Conservation (phyloP, 2,329 filamentous ascomycete species). For the Arthrinium puccinioides region DNA sequence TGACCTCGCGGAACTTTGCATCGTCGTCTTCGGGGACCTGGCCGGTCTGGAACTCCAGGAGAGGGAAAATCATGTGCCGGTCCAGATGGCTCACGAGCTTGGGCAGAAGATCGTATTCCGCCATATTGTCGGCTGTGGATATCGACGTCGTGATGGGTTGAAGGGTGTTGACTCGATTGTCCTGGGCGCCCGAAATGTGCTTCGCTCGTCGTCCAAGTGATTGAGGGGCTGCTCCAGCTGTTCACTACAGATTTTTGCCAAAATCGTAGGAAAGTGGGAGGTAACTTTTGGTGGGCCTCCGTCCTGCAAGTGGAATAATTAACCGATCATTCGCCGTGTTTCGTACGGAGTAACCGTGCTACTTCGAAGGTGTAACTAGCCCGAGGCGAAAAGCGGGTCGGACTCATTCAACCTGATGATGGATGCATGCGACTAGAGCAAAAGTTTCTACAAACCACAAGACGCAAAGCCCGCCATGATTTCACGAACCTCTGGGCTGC, state of each 20-base stretch:
- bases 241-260: neutral
- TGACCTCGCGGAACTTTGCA: conserved; percentile 59
- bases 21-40: conserved; percentile 69
- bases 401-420: neutral
- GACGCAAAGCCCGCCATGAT: neutral
- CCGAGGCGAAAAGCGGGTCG: neutral
- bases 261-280: neutral
- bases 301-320: no score
- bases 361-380: no score
- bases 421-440: no score
- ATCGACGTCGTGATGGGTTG: conserved; percentile 30
- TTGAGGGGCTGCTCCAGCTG: neutral
- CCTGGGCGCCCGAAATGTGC: conserved; percentile 4
- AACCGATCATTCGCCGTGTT: no score
- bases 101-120: conserved; percentile 73
- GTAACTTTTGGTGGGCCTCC: conserved; percentile 1
- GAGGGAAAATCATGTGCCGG: conserved; percentile 91
- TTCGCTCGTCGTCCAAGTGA: neutral
- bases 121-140: conserved; percentile 43
- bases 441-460: no score
- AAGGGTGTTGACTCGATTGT: conserved; percentile 4
- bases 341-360: no score
- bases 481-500: neutral
- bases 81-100: conserved; percentile 89
- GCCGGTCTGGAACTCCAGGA: conserved; percentile 84